Percentiles rank a stretch among this genome's conserved stretches.
These are phyloP conservation scores for Gyrodon lividus DNA, from an alignment of 768 basidiomycete species.

Conservation along the genomic window DNA sequence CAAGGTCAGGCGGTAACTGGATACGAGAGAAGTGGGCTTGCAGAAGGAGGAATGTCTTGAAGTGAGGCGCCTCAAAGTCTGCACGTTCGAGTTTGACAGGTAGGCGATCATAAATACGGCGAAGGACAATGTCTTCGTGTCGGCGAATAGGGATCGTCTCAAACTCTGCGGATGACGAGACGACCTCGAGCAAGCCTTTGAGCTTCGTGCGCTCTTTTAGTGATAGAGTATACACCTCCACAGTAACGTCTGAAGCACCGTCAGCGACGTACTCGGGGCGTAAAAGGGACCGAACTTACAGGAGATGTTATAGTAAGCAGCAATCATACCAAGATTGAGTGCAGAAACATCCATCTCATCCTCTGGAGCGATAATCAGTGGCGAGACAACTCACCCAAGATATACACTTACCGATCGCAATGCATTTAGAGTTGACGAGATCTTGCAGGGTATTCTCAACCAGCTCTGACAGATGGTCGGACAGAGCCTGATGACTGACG, in stretches of 20 bases:
- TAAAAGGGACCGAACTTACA: conserved; percentile 46
- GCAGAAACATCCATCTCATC: conserved; percentile 93
- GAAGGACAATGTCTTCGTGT: conserved; percentile 82
- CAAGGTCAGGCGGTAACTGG: conserved; percentile 89
- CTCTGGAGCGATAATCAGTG: conserved; percentile 37
- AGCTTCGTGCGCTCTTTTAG: conserved; percentile 96
- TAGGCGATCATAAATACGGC: conserved; percentile 92
- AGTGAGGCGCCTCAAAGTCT: conserved; percentile 93
- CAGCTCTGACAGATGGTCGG: conserved; percentile 92
- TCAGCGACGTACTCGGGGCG: not conserved
- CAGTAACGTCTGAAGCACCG: conserved; percentile 71
- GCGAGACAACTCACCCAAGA: not conserved
- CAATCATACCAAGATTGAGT: conserved; percentile 98
- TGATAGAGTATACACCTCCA: conserved; percentile 95
- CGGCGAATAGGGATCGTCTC: conserved; percentile 93
- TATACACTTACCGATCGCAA: conserved; percentile 65
- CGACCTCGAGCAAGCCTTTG: conserved; percentile 94
- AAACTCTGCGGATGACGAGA: conserved; percentile 96
- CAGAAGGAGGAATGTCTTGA: conserved; percentile 96
- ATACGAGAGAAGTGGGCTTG: conserved; percentile 97
- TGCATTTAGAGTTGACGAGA: conserved; percentile 93
- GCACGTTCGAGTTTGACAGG: conserved; percentile 86
- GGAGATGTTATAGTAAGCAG: conserved; percentile 93
- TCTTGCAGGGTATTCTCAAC: conserved; percentile 93
- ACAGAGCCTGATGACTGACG: conserved; percentile 92